A percentile compares a stretch with the other conserved stretches of the same genome.
Conservation (phyloP, 306 rosid genomes). For the Mucuna pruriens region DNA sequence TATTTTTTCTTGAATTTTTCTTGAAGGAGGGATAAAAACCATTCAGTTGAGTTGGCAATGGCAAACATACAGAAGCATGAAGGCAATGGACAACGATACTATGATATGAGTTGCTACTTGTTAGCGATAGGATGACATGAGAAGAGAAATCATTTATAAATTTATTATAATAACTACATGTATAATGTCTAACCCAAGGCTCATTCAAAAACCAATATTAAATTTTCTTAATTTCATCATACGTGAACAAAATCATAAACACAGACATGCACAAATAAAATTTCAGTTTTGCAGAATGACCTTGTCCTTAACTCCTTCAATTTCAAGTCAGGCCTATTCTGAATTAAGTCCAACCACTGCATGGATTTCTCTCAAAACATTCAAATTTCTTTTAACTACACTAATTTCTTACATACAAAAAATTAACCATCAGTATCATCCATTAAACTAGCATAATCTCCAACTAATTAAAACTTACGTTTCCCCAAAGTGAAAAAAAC, state of each 20-base stretch:
- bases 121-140: constrained; percentile 9
- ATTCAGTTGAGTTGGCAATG: constrained; percentile 16
- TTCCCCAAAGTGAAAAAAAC: neutral
- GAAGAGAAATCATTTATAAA: neutral
- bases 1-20: neutral
- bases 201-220: constrained; percentile 1
- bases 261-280: neutral
- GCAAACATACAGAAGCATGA: neutral
- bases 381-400: neutral
- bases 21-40: neutral
- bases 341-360: neutral
- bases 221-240: constrained; percentile 2
- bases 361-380: neutral
- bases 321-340: neutral
- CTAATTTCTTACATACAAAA: neutral
- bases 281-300: neutral
- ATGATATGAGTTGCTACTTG: constrained; percentile 3
- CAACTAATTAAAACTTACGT: neutral
- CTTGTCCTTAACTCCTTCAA: constrained; percentile 12
- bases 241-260: neutral
- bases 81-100: neutral
- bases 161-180: neutral
- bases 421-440: neutral
- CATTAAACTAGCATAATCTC: neutral
- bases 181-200: neutral